These are phyloP conservation scores for Leptodermis oblonga DNA, from an alignment of 257 asterid species.

Conservation along the genomic window DNA sequence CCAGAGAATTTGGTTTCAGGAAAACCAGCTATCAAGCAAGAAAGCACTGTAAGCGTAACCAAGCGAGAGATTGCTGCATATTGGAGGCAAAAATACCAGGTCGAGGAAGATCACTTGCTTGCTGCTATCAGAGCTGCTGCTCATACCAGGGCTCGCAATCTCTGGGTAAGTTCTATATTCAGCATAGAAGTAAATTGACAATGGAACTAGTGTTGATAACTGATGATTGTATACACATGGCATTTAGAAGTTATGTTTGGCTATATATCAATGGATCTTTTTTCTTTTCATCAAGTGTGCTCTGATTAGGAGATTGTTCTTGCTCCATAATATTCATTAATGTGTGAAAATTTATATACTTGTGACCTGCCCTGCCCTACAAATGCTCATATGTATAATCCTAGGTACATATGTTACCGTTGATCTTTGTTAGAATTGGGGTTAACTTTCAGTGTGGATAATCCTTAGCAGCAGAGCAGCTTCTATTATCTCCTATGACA, in stretches of 20 bases:
- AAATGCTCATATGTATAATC: too few species aligned
- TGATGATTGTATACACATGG: background rate
- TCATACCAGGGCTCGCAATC: constrained; percentile 37
- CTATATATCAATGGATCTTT: background rate
- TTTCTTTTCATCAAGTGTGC: background rate
- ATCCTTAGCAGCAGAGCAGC: background rate
- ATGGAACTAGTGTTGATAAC: background rate
- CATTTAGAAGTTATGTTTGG: background rate
- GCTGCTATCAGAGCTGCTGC: constrained; percentile 67
- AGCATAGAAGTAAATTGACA: background rate
- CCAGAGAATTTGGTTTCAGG: constrained; percentile 6
- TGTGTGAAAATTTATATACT: background rate
- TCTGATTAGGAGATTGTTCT: background rate
- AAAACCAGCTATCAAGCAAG: constrained; percentile 14
- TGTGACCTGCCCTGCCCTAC: background rate
- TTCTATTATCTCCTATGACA: background rate
- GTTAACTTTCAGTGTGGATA: background rate
- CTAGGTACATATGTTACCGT: background rate
- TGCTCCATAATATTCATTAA: background rate
- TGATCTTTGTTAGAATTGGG: background rate
- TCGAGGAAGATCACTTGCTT: constrained; percentile 58
- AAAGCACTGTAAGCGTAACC: constrained; percentile 35
- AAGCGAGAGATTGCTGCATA: constrained; percentile 46
- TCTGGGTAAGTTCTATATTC: constrained; percentile 27
- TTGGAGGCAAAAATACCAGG: constrained; percentile 48